phyloP scores from a whole-genome alignment of 345 rosid species.

The Salix exigua region DNA sequence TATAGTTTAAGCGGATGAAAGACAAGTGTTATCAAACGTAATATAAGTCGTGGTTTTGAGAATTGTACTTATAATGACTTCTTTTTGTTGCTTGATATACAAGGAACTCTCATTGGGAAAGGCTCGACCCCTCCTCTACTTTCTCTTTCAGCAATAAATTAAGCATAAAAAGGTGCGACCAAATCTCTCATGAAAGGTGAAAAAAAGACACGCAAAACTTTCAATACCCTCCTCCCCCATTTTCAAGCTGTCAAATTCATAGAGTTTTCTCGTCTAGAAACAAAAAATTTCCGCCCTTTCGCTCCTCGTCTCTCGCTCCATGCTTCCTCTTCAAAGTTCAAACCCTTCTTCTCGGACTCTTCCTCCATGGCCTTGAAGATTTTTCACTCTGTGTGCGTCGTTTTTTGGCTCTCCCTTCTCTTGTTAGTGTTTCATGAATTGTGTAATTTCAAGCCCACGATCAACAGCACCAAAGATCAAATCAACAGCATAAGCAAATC shows the following conservation, averaged over 20 bases:
- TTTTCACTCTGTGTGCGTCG: conserved; percentile 34
- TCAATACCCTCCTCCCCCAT: conserved; percentile 4
- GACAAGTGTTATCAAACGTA: conserved; percentile 32
- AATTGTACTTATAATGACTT: conserved; percentile 21
- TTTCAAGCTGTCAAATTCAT: conserved; percentile 13
- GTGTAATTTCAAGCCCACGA: conserved; percentile 31
- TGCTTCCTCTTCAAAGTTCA: conserved; percentile 43
- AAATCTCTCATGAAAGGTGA: conserved; percentile 26
- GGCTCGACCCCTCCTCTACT: conserved; percentile 26
- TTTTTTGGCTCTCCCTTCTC: conserved; percentile 56
- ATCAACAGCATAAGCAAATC: background rate
- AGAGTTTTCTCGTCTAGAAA: background rate
- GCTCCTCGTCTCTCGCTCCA: conserved; percentile 29
- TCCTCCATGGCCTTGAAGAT: conserved; percentile 49
- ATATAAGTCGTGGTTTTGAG: conserved; percentile 38
- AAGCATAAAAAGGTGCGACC: conserved; percentile 27
- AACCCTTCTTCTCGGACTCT: conserved; percentile 26
- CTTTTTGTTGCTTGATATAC: conserved; percentile 42
- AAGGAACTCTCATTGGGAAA: conserved; percentile 48
- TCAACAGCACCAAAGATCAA: conserved; percentile 12
- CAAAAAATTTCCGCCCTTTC: background rate
- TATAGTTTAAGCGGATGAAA: background rate
- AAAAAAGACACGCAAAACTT: conserved; percentile 2
- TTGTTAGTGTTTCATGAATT: conserved; percentile 46
- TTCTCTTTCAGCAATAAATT: conserved; percentile 22